Evolutionary conservation across 73 alveolate genomes (phyloP), one percentile per base, ranked within the genome.

Genomic region (Symbiodinium natans): DNA sequence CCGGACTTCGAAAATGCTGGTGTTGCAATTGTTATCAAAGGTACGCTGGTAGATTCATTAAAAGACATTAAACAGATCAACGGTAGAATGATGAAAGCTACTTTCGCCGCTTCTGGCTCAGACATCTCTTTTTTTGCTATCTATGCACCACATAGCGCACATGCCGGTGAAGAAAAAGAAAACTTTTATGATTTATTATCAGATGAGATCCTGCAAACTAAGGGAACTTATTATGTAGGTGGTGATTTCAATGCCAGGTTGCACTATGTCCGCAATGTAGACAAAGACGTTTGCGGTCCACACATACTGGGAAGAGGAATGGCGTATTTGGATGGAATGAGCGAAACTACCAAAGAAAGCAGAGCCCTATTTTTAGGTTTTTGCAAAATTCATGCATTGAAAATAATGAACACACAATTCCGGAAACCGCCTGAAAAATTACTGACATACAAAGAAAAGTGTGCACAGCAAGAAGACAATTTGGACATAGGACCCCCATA

Each of bases 251-350:
- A 75, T 75, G 86, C 86, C 42, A 36, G 86, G 40, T 2, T n/a
- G 36, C 86, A 75, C 42, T 75, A n/a, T 40, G 86, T 75, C 19
- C 36, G 86, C 1, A 40, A 75, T 75, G 31, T 36, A 15, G 86
- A 75, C 52, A 75, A 75, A 75, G 86, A 75, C 42, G 86, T 75
- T 33, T 75, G 86, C 46, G 86, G 86, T 40, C 86, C 86, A 34
- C 19, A n/a, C 40, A 75, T 5, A 33, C 46, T 75, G 40, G 86
- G 86, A 33, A 75, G 86, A 40, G 86, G 86, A 33, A 75, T 75
- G 52, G 46, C 36, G 40, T 74, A 74, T 31, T 74, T 74, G 40
- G 85, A 31, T 74, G 42, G 40, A 31, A 74, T 74, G 85, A 74
- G 40, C n/a, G 46, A 74, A 39, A 39, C n/a, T 31, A n/a, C 85